A percentile compares a stretch with the other conserved stretches of the same genome.
phyloP scores from a whole-genome alignment of 192 early-diverging fungal genomes.

The Linnemannia schmuckeri region DNA sequence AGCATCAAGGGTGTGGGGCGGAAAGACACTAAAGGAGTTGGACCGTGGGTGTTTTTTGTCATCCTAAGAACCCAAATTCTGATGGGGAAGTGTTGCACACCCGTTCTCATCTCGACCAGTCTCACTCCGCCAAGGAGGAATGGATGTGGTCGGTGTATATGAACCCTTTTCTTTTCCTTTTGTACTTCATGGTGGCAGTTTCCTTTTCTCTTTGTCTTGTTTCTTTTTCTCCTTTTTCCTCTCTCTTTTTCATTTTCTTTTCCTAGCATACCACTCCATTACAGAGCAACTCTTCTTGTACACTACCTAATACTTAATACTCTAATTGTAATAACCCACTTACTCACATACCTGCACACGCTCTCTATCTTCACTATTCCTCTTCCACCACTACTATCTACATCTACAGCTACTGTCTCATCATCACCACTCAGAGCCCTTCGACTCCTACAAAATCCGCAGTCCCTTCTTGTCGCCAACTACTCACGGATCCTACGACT shows the following conservation, averaged over 20 bases:
- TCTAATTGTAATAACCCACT: not conserved
- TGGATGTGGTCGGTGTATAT: not conserved
- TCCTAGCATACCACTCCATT: not conserved
- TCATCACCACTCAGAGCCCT: slow-evolving; percentile 11
- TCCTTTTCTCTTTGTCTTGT: not conserved
- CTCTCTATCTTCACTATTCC: not conserved
- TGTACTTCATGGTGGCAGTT: not conserved
- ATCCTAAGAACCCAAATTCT: slow-evolving; percentile 3
- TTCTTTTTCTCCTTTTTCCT: slow-evolving; percentile 19
- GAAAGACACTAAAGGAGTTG: not conserved
- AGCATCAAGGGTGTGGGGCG: slow-evolving; percentile 11
- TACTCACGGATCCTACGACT: not conserved
- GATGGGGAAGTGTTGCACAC: slow-evolving; percentile 11
- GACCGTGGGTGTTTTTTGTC: slow-evolving; percentile 3
- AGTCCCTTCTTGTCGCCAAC: not conserved
- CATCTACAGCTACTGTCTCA: not conserved
- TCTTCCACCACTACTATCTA: not conserved
- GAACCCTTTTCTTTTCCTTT: not conserved
- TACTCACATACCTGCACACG: not conserved
- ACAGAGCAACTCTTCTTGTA: not conserved
- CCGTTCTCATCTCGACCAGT: not conserved
- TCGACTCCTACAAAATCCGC: not conserved
- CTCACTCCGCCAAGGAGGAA: not conserved
- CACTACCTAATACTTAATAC: not conserved
- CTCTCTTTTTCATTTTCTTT: slow-evolving; percentile 27